Base-by-base conservation (phyloP, 371 early-diverging fungal genomes). In the Neoconidiobolus thromboides region DNA sequence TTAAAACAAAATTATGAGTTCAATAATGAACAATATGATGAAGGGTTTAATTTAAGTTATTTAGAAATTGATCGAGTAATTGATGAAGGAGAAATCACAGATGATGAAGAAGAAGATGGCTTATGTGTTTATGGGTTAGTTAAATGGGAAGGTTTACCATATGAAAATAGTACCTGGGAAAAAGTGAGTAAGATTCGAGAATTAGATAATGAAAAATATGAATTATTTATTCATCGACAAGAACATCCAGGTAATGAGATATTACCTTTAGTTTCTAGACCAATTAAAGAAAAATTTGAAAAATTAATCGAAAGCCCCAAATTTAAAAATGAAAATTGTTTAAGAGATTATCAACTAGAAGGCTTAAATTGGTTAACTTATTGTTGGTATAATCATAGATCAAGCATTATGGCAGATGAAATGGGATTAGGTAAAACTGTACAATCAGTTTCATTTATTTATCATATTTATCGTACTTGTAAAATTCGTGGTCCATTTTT, bases 111-210 rank as follows among this genome's bases (percentile, higher is more conserved):
- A 0, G 73, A 73, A 1, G 80, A 76, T 1, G 76, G 78, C 39
- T 75, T 69, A 44, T 76, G 71, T 48, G 67, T 87, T 3, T 84
- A 74, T 58, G 91, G 81, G 66, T 71, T 97, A 47, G 85, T 90
- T 43, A 97, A 95, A 65, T 97, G 98, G 98, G 78, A 77, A 57
- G 78, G 81, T 44, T 76, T 78, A n/a, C 80, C 88, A n/a, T 92
- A 94, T 66, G 94, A 93, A 65, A 65, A 72, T 1, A 71, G 81
- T 41, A 94, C 98, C 0, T 93, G 93, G 91, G 98, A 95, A 68
- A 69, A 73, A 3, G 74, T 76, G 46, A 82, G 82, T 15, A 73
- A 80, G 60, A 77, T 91, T 38, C 62, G 65, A 71, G 66, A 60
- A 63, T 69, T 64, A 53, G 67, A 61, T 68, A 67, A 67, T 9